Conservation (phyloP, 2,329 filamentous ascomycete species). For the Paramyrothecium sp. region DNA sequence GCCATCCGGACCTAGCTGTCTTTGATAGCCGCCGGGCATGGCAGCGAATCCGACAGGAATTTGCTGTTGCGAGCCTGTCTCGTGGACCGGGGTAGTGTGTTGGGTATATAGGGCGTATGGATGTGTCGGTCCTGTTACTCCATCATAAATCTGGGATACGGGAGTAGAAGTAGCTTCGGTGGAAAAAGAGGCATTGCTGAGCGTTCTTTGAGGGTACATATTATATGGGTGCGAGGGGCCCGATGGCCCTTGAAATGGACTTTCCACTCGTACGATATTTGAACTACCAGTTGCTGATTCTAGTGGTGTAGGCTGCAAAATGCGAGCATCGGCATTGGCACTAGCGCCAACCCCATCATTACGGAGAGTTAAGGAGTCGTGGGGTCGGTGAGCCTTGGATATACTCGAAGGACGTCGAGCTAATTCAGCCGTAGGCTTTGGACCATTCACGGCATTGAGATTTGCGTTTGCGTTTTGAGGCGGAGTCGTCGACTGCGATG, state of each 20-base stretch:
- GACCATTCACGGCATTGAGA: slow-evolving; percentile 9
- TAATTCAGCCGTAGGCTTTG: slow-evolving; percentile 16
- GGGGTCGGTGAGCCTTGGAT: slow-evolving; percentile 47
- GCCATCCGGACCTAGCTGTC: slow-evolving; percentile 73
- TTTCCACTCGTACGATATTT: slow-evolving; percentile 47
- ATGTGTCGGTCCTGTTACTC: slow-evolving; percentile 69
- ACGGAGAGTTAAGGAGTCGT: slow-evolving; percentile 50
- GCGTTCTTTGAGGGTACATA: slow-evolving; percentile 74
- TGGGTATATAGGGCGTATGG: slow-evolving; percentile 88
- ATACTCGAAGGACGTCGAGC: slow-evolving; percentile 51
- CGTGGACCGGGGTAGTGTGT: slow-evolving; percentile 57
- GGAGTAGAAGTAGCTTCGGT: slow-evolving; percentile 55
- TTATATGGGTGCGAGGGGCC: slow-evolving; percentile 82
- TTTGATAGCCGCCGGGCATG: slow-evolving; percentile 63
- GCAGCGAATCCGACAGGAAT: slow-evolving; percentile 77
- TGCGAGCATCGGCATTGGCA: slow-evolving; percentile 10
- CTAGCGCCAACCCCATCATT: slow-evolving; percentile 44
- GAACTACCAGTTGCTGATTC: slow-evolving; percentile 31
- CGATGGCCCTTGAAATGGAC: slow-evolving; percentile 67
- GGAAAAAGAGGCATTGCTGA: slow-evolving; percentile 71
- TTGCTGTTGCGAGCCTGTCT: slow-evolving; percentile 41
- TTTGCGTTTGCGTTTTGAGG: slow-evolving; percentile 4
- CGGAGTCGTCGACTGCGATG: slow-evolving; percentile 19
- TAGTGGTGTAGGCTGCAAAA: slow-evolving; percentile 17
- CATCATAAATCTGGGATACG: slow-evolving; percentile 47